Evolutionary conservation across 345 rosid genomes (phyloP), one percentile per base, ranked within the genome.

Genomic region (Barbarea vulgaris): DNA sequence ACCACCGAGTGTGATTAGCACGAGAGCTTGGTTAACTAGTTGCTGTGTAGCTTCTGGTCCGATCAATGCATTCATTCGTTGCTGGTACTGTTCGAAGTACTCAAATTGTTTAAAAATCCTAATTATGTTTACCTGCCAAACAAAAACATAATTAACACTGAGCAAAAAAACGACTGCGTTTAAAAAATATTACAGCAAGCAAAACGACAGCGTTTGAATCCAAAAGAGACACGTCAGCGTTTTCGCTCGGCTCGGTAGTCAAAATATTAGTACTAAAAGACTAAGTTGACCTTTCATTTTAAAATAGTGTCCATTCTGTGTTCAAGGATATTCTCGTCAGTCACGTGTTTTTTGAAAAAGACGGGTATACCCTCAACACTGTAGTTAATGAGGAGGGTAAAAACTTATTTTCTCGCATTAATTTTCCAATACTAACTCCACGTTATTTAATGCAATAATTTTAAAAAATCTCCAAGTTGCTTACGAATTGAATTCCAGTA

Each of bases 1-100:
- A 65, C 97, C 98, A 0, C 98, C 98, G 1, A 91, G 82, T 27
- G 97, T 93, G 39, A 93, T 86, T 22, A 93, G 83, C 21, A 87
- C 79, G 8, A 93, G 88, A 36, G 96, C 96, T 67, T 83, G 59
- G 42, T 85, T 88, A 13, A 94, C 91, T 12, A 91, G 82, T 36
- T 77, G 77, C 64, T 79, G 82, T 4, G 95, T 56, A 62, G 80
- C 83, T 28, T 82, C 83, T 7, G 77, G 55, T 77, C 98, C 97
- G 58, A 94, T 78, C 3, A 89, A 69, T 7, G 85, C 84, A 52
- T 72, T 76, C 11, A 91, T 78, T 72, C 87, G 78, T 55, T 51
- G 83, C 56, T 89, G 96, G 77, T 94, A 89, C 74, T 94, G 87
- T 79, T 87, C 60, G 77, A 89, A 94, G 78, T 81, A 88, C 65